Percentiles rank a stretch among this genome's conserved stretches.
phyloP scores from a whole-genome alignment of 805 yeast genomes.

The Kluyveromyces nonfermentans region DNA sequence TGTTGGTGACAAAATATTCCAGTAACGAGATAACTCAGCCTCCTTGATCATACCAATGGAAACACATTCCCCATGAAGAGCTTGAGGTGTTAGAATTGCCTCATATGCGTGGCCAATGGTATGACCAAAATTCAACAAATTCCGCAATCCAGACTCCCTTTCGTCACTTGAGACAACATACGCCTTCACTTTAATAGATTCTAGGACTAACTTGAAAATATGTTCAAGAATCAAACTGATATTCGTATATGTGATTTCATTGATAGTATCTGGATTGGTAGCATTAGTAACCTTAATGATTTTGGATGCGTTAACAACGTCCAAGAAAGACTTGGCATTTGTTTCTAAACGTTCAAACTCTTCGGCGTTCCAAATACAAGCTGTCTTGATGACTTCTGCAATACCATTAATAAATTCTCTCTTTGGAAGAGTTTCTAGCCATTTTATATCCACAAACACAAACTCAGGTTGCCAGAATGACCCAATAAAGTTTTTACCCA shows the following conservation, averaged over 20 bases:
- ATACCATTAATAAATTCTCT: constrained; percentile 96
- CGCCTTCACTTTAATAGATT: constrained; percentile 85
- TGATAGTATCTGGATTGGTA: constrained; percentile 22
- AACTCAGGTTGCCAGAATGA: constrained; percentile 95
- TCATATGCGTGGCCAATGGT: constrained; percentile 97
- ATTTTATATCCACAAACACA: constrained; percentile 79
- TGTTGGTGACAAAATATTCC: constrained; percentile 81
- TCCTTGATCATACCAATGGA: constrained; percentile 91
- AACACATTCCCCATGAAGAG: constrained; percentile 98
- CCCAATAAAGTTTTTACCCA: constrained; percentile 92
- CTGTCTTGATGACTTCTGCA: constrained; percentile 97
- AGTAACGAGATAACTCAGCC: constrained; percentile 89
- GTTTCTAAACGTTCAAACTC: constrained; percentile 82
- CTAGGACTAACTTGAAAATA: constrained; percentile 68
- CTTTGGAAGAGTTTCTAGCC: constrained; percentile 79
- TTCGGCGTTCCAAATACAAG: constrained; percentile 90
- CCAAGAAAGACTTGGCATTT: constrained; percentile 59
- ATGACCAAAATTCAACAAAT: constrained; percentile 90
- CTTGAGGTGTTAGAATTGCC: constrained; percentile 94
- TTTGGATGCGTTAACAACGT: constrained; percentile 43
- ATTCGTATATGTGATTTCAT: constrained; percentile 45
- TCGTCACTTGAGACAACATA: constrained; percentile 90
- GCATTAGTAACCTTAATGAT: constrained; percentile 7
- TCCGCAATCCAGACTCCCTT: constrained; percentile 89
- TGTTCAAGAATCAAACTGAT: constrained; percentile 63